phyloP scores from a whole-genome alignment of 129 eudicot genomes.

The Flaveria trinervia region DNA sequence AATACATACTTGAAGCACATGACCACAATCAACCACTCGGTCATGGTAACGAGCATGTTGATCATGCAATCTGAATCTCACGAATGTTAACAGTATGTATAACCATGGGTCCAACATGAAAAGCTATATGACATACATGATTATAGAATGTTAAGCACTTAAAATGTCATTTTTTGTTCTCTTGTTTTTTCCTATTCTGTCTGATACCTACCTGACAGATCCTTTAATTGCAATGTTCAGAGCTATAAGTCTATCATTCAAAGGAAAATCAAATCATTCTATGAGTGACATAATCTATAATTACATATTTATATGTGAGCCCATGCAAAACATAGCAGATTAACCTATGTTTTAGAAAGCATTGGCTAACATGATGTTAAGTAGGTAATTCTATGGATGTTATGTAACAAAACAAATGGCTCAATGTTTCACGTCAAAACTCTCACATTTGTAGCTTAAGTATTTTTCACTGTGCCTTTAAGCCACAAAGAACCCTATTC shows the following conservation, averaged over 20 bases:
- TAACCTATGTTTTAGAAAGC: neutral
- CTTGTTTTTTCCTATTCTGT: constrained; percentile 27
- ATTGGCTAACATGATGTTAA: neutral
- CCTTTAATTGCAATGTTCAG: constrained; percentile 16
- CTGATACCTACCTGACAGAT: constrained; percentile 28
- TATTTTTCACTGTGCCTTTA: neutral
- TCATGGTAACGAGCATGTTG: constrained; percentile 28
- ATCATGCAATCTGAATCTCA: constrained; percentile 30
- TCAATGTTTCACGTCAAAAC: constrained; percentile 13
- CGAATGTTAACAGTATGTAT: constrained; percentile 13
- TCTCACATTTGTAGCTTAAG: constrained; percentile 4
- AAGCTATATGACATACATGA: constrained; percentile 25
- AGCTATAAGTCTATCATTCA: constrained; percentile 17
- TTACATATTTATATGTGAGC: constrained; percentile 15
- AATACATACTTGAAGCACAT: constrained; percentile 33
- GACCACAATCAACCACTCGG: constrained; percentile 8
- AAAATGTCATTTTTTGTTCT: constrained; percentile 20
- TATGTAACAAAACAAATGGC: constrained; percentile 5
- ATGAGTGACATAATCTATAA: neutral
- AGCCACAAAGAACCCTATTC: constrained; percentile 8
- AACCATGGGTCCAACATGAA: constrained; percentile 25
- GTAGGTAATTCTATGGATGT: neutral
- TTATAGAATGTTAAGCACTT: constrained; percentile 19
- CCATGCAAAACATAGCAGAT: constrained; percentile 5
- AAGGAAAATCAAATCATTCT: constrained; percentile 19